Evolutionary conservation across 1,139 yeast species (phyloP), one percentile per base, ranked within the genome.

Genomic region (Sugiyamaella neomexicana): DNA sequence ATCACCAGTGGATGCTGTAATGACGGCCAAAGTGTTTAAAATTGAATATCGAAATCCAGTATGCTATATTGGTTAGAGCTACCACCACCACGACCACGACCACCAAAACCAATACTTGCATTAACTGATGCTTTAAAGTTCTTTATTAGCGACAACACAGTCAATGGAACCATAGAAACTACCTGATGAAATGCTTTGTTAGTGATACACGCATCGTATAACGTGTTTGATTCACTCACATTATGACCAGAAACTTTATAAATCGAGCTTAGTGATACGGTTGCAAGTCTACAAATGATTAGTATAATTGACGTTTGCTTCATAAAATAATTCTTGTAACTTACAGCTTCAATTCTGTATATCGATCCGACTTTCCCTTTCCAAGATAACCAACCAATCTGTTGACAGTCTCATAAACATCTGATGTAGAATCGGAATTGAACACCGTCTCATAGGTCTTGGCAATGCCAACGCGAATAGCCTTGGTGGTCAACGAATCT

Each of bases 91-190:
- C 25, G n/a, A n/a, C n/a, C n/a, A n/a, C n/a, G n/a, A n/a, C n/a
- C n/a, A n/a, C n/a, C n/a, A n/a, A n/a, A n/a, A n/a, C n/a, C n/a
- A n/a, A 20, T 20, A 55, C 68, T 44, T 63, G 64, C 66, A 25
- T 58, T 51, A 8, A 62, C 55, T 5, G 70, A 57, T 12, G 60
- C 62, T 49, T 65, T 68, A 42, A 68, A 44, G 8, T 60, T 58
- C 45, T 70, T 67, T 45, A 63, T 50, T 7, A 68, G 55, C 1
- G 73, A 65, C 3, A 67, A 27, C 6, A 63, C 71, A 3, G 67
- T 61, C 41, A 68, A 58, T 1, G 72, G 69, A 3, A 71, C 69
- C 56, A 69, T 55, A 7, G 73, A 68, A 20, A 66, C 59, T 42
- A 67, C 63, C 68, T 66, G 42, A 7, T 29, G 8, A n/a, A 6